Evolutionary conservation across 768 basidiomycete species (phyloP).

Genomic region (Mycena epipterygia): DNA sequence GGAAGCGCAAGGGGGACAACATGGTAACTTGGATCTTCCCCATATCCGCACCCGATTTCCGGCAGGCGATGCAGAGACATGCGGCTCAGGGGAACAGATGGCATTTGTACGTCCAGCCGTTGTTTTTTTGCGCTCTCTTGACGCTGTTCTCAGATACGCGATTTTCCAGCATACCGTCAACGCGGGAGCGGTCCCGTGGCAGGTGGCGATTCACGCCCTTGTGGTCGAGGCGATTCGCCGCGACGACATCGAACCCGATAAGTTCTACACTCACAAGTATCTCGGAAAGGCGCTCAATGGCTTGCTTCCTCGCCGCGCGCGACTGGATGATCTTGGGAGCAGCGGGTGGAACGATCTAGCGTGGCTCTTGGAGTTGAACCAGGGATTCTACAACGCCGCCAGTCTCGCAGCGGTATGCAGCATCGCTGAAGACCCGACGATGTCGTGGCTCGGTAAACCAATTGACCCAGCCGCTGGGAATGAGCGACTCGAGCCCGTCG

Average conservation of each 20-base stretch:
- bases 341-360: conserved; percentile 42
- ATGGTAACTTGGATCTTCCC: not conserved
- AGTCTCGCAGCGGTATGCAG: conserved; percentile 36
- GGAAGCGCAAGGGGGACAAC: not conserved
- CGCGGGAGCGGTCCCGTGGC: conserved; percentile 23
- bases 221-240: conserved; percentile 41
- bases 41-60: not conserved
- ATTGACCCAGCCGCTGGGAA: conserved; percentile 37
- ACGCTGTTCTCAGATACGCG: not conserved
- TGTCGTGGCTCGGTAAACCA: conserved; percentile 40
- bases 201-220: conserved; percentile 18
- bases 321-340: conserved; percentile 27
- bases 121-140: not conserved
- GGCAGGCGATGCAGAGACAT: conserved; percentile 3
- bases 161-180: conserved; percentile 21
- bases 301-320: conserved; percentile 39
- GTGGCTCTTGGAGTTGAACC: conserved; percentile 44
- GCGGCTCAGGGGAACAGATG: conserved; percentile 2
- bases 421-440: conserved; percentile 6
- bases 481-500: conserved; percentile 40
- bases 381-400: conserved; percentile 43
- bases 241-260: conserved; percentile 30
- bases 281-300: conserved; percentile 44
- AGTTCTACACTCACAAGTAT: conserved; percentile 32
- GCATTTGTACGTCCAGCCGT: conserved; percentile 18